Base-by-base conservation (phyloP, 768 basidiomycete species). In the Boletus rubroflammeus region DNA sequence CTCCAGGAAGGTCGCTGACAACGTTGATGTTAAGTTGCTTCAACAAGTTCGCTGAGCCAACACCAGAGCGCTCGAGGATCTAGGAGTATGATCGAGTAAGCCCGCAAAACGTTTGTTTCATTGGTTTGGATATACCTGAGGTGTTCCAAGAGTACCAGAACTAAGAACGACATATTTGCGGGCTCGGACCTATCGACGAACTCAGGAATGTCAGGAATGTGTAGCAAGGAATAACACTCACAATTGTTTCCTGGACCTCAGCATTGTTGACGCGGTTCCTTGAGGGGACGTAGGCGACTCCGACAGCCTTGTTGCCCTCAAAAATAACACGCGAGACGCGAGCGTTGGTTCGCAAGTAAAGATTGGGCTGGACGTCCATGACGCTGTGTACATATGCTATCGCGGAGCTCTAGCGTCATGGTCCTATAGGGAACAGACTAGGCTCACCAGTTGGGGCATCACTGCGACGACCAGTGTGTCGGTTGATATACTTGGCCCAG, bases 401-500 rank as follows among this genome's bases (percentile, higher is more conserved):
- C 36, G 28, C 19, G 7, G 25, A 19, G 11, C n/a, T 31, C 15
- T 36, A 59, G 48, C 11, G 21, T 25, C 36, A 21, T 14, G 26
- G 57, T 23, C 10, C 23, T 44, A 19, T 23, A n/a, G 34, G 32
- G 17, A 46, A 45, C 7, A 15, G 39, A 17, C 17, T 23, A 29
- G n/a, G 26, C 65, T 32, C 62, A 81, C 82, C 84, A 42, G 84
- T 84, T 3, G 85, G 84, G 45, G 85, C 85, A 59, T 88, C 86
- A 56, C 83, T 85, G 47, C 85, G 82, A 57, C 86, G 75, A 54
- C 86, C 86, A 34, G 84, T 87, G 63, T 85, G 80, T 60, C 83
- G 78, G 69, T 86, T 86, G 76, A 88, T 85, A 64, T 86, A 88
- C 66, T 88, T 87, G 47, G 85, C 85, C 85, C 85, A 86, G 52